Conservation (phyloP, 2,329 filamentous ascomycete genomes). For the Venturia carpophila region DNA sequence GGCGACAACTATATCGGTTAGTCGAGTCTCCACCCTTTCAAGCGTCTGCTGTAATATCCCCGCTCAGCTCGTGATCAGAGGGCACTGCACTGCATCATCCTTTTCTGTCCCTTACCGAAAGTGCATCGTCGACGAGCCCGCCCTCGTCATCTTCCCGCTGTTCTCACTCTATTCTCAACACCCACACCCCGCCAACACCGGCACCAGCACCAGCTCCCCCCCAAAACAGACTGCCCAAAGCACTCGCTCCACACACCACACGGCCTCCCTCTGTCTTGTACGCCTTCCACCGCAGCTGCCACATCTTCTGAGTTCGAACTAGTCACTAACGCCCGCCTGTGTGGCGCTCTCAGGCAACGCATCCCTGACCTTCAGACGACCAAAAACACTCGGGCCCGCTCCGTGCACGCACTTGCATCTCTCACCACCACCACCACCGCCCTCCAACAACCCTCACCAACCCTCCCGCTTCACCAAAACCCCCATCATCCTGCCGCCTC, state of each 20-base stretch:
- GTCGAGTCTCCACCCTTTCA: slow-evolving; percentile 4
- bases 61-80: slow-evolving; percentile 11
- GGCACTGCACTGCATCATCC: slow-evolving; percentile 10
- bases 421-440: slow-evolving; percentile 3
- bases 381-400: slow-evolving; percentile 19
- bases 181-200: slow-evolving; percentile 5
- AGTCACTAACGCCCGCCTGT: slow-evolving; percentile 9
- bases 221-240: neutral
- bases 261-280: neutral
- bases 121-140: slow-evolving; percentile 5
- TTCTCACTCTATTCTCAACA: slow-evolving; percentile 13
- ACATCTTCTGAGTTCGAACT: neutral
- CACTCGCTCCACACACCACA: no score
- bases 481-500: slow-evolving; percentile 16
- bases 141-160: slow-evolving; percentile 8
- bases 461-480: slow-evolving; percentile 11
- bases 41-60: slow-evolving; percentile 10
- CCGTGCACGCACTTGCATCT: slow-evolving; percentile 18
- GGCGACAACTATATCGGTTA: slow-evolving; percentile 7
- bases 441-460: slow-evolving; percentile 1
- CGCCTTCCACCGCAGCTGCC: neutral
- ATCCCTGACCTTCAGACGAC: slow-evolving; percentile 10
- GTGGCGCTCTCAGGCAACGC: slow-evolving; percentile 4
- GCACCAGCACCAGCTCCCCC: neutral
- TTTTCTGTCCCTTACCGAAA: slow-evolving; percentile 9